These are phyloP conservation scores for Pisolithus microcarpus DNA, from an alignment of 768 basidiomycete genomes.

Conservation along the genomic window DNA sequence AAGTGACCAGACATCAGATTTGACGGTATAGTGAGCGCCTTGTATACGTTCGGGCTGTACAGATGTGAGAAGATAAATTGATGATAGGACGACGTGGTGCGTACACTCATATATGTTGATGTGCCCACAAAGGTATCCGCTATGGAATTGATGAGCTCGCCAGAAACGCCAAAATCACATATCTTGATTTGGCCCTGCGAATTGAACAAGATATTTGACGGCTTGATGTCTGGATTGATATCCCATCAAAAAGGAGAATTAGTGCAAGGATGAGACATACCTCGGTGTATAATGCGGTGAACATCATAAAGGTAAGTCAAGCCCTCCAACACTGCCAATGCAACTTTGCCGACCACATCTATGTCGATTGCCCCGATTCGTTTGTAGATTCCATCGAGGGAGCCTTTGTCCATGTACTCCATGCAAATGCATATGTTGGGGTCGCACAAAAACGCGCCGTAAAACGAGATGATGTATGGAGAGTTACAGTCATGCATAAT, in stretches of 20 bases:
- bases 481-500: conserved; percentile 99
- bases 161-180: conserved; percentile 98
- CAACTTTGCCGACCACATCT: conserved; percentile 87
- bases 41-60: conserved; percentile 96
- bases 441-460: conserved; percentile 92
- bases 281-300: conserved; percentile 97
- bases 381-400: conserved; percentile 93
- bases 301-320: conserved; percentile 96
- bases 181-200: conserved; percentile 96
- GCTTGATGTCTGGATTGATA: conserved; percentile 80
- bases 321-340: conserved; percentile 91
- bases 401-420: conserved; percentile 94
- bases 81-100: conserved; percentile 24
- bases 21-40: conserved; percentile 96
- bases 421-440: conserved; percentile 99
- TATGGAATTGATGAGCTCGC: conserved; percentile 97
- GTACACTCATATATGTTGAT: conserved; percentile 98
- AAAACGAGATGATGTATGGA: conserved; percentile 92
- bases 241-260: conserved; percentile 11
- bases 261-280: conserved; percentile 39
- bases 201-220: conserved; percentile 94
- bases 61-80: conserved; percentile 10
- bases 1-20: conserved; percentile 98
- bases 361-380: conserved; percentile 90
- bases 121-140: conserved; percentile 99